Percentiles rank a stretch among this genome's conserved stretches.
Conservation (phyloP, 441 rosid species). For the Omphalea diandra region DNA sequence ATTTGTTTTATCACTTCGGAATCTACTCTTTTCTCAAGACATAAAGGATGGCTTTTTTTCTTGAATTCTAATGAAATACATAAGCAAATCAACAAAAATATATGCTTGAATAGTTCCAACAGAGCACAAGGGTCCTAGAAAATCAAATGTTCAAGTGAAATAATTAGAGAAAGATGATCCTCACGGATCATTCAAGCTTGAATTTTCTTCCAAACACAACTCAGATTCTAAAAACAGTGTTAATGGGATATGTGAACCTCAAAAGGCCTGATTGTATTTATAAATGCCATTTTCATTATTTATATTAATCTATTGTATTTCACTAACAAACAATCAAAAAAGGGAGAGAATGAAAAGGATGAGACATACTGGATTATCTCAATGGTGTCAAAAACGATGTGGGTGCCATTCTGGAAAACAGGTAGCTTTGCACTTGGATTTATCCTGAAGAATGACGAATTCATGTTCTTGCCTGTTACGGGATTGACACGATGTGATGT, state of each 20-base stretch:
- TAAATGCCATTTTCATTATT: no score
- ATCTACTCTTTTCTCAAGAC: neutral
- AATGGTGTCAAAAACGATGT: slow-evolving; percentile 63
- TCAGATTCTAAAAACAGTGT: neutral
- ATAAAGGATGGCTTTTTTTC: neutral
- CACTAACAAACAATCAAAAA: neutral
- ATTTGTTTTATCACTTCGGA: slow-evolving; percentile 15
- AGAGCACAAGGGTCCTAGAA: neutral
- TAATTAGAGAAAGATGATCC: neutral
- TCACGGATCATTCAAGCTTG: slow-evolving; percentile 1
- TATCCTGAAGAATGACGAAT: slow-evolving; percentile 66
- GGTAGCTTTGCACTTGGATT: slow-evolving; percentile 72
- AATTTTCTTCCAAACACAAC: slow-evolving; percentile 12
- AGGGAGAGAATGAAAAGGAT: slow-evolving; percentile 8
- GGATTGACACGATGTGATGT: slow-evolving; percentile 89
- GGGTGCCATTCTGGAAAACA: slow-evolving; percentile 78
- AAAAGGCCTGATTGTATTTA: neutral
- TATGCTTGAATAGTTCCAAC: neutral
- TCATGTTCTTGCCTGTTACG: slow-evolving; percentile 73
- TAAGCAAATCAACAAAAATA: neutral
- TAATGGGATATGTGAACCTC: neutral
- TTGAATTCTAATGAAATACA: neutral
- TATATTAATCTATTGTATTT: neutral
- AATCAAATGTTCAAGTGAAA: neutral
- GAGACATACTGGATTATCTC: slow-evolving; percentile 78